Conservation (phyloP, 2,329 filamentous ascomycete species). For the Periconia digitata region DNA sequence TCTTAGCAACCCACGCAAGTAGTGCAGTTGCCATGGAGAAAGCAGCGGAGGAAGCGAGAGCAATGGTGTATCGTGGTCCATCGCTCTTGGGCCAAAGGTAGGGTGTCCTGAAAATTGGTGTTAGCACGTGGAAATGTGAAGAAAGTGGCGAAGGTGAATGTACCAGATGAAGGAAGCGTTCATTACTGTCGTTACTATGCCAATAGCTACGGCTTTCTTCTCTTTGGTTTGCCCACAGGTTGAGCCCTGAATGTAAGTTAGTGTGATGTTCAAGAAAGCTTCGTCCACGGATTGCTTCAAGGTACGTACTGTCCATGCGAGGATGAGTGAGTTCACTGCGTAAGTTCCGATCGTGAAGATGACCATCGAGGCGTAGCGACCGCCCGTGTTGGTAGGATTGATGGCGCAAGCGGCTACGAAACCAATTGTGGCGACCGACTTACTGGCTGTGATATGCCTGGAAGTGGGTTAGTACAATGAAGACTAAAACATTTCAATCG, state of each 20-base stretch:
- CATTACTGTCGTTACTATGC: slow-evolving; percentile 48
- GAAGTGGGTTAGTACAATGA: too few species aligned
- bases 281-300: too few species aligned
- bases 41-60: slow-evolving; percentile 32
- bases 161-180: slow-evolving; percentile 47
- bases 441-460: slow-evolving; percentile 46
- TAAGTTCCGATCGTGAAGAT: slow-evolving; percentile 41
- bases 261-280: too few species aligned
- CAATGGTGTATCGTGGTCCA: slow-evolving; percentile 32
- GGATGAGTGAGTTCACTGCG: slow-evolving; percentile 45
- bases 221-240: slow-evolving; percentile 50
- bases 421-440: slow-evolving; percentile 42
- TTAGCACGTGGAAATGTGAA: slow-evolving; percentile 1
- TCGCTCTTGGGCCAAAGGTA: slow-evolving; percentile 39
- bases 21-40: slow-evolving; percentile 35
- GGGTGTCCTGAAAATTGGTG: slow-evolving; percentile 22
- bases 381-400: slow-evolving; percentile 41
- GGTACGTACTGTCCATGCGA: not conserved
- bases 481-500: too few species aligned
- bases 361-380: slow-evolving; percentile 32
- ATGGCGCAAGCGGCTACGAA: slow-evolving; percentile 41
- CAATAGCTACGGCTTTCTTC: slow-evolving; percentile 50
- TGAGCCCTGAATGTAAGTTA: too few species aligned
- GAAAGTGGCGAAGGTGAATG: not conserved
- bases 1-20: slow-evolving; percentile 35